These are phyloP conservation scores for Aspergillus hancockii DNA, from an alignment of 495 filamentous ascomycete genomes.

Conservation along the genomic window DNA sequence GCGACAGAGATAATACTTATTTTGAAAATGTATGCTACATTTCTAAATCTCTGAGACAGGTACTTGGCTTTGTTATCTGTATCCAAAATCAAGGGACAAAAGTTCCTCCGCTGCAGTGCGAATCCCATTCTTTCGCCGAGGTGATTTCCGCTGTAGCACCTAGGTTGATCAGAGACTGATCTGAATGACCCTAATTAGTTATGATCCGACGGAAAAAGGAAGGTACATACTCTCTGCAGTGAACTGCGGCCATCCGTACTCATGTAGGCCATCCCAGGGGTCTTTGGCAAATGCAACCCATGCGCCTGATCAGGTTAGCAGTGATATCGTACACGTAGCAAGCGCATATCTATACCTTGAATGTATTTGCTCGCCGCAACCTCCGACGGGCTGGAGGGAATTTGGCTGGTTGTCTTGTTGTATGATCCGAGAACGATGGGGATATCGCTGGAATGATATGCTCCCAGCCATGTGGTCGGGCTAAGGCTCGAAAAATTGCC, in stretches of 20 bases:
- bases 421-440: slow-evolving; percentile 49
- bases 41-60: too few species aligned
- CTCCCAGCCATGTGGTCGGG: slow-evolving; percentile 45
- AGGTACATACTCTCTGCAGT: slow-evolving; percentile 18
- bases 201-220: too few species aligned
- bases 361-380: slow-evolving; percentile 22
- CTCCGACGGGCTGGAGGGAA: not conserved
- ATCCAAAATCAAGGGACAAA: not conserved
- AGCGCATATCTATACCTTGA: slow-evolving; percentile 16
- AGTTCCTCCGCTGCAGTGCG: not conserved
- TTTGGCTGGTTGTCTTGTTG: not conserved
- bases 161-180: not conserved
- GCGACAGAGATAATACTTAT: too few species aligned
- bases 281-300: slow-evolving; percentile 53
- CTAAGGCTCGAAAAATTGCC: slow-evolving; percentile 50
- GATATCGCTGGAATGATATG: slow-evolving; percentile 51
- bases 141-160: not conserved
- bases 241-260: slow-evolving; percentile 35
- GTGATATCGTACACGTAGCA: not conserved
- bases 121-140: not conserved
- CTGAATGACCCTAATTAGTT: not conserved
- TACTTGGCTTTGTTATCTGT: too few species aligned
- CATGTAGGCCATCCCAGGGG: slow-evolving; percentile 36
- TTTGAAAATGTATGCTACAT: too few species aligned
- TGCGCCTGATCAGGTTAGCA: slow-evolving; percentile 35